These are phyloP conservation scores for Tolypocladium album DNA, from an alignment of 2,329 filamentous ascomycete species.

Conservation along the genomic window DNA sequence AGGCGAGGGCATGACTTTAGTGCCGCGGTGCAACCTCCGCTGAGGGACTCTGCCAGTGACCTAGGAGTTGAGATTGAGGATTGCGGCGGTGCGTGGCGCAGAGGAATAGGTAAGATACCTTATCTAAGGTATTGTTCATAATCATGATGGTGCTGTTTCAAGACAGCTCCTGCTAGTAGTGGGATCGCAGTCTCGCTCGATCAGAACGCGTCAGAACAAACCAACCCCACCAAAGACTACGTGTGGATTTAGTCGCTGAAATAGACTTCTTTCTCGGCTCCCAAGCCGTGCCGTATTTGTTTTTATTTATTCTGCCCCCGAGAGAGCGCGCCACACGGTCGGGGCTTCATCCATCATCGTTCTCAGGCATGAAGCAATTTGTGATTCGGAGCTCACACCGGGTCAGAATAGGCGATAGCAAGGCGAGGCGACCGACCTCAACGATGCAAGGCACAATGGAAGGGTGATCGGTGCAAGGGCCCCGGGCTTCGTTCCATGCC, in stretches of 20 bases:
- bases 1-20: slow-evolving; percentile 8
- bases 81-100: background rate
- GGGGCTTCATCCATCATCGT: background rate
- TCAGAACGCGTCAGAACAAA: background rate
- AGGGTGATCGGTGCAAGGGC: background rate
- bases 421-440: background rate
- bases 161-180: background rate
- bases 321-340: too few relatives aligned
- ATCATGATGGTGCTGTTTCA: background rate
- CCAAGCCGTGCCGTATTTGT: background rate
- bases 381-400: background rate
- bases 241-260: background rate
- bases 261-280: background rate
- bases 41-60: background rate
- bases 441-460: background rate
- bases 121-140: too few relatives aligned
- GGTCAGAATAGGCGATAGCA: background rate
- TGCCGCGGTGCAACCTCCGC: background rate
- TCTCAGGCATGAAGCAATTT: background rate
- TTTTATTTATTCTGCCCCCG: too few relatives aligned
- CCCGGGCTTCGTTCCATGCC: background rate
- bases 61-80: background rate
- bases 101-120: background rate
- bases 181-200: background rate
- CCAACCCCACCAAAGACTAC: background rate